Percentiles rank a stretch among this genome's conserved stretches.
These are phyloP conservation scores for Elymus sibiricus DNA, from an alignment of 176 grass and related monocot genomes.

Conservation along the genomic window DNA sequence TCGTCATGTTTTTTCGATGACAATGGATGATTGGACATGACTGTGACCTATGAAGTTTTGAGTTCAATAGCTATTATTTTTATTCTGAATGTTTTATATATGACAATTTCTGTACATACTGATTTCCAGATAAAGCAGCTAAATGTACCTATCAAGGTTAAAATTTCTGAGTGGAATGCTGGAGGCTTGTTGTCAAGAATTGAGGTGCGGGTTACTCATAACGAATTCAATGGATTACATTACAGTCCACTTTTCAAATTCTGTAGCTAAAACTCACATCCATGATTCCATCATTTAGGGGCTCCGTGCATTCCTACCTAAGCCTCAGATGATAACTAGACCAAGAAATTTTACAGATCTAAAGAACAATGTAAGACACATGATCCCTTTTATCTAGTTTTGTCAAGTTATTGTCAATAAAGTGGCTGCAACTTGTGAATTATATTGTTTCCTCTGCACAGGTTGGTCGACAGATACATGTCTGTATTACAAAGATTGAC, in stretches of 20 bases:
- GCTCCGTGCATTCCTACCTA: conserved; percentile 88
- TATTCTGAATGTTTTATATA: not conserved
- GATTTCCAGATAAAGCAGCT: conserved; percentile 70
- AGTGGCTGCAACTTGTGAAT: not conserved
- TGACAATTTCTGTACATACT: conserved; percentile 16
- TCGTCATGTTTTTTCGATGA: not conserved
- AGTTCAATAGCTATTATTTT: not conserved
- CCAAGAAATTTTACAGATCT: conserved; percentile 75
- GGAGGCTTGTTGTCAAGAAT: conserved; percentile 82
- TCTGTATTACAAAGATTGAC: conserved; percentile 76
- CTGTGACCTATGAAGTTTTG: not conserved
- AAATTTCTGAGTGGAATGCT: conserved; percentile 90
- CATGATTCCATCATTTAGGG: conserved; percentile 40
- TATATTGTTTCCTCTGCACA: conserved; percentile 29
- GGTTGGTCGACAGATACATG: conserved; percentile 54
- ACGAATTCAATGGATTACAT: conserved; percentile 3
- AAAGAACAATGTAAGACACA: conserved; percentile 63
- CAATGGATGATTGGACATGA: not conserved
- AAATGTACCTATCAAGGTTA: conserved; percentile 75
- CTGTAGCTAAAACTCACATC: not conserved
- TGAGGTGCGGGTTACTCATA: conserved; percentile 42
- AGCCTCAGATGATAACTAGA: conserved; percentile 70
- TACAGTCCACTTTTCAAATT: conserved; percentile 1
- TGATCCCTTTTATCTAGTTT: conserved; percentile 6
- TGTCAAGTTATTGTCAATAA: not conserved